Evolutionary conservation across 306 rosid genomes (phyloP).

Genomic region (cucumber (Cucumis sativus)): Cucumber_9930_V3 NC_026657.2:377501-378000

Average conservation of each 20-base stretch:
- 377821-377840: conserved; percentile 97
- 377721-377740: conserved; percentile 62
- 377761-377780: conserved; percentile 13
- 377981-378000: conserved; percentile 38
- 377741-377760: conserved; percentile 14
- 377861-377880: conserved; percentile 76
- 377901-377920: conserved; percentile 80
- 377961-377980: conserved; percentile 78
- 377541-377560: conserved; percentile 43
- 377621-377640: conserved; percentile 72
- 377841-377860: conserved; percentile 97
- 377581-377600: conserved; percentile 71
- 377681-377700: conserved; percentile 52
- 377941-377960: conserved; percentile 47
- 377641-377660: conserved; percentile 47
- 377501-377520: conserved; percentile 84
- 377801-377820: conserved; percentile 45
- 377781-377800: conserved; percentile 14
- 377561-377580: conserved; percentile 70
- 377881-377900: conserved; percentile 53
- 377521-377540: conserved; percentile 37
- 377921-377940: conserved; percentile 53
- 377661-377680: conserved; percentile 23
- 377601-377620: conserved; percentile 57
- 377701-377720: conserved; percentile 81